Evolutionary conservation across 75 land plant species (phyloP), one percentile per base, ranked within the genome.

Genomic region (Cunninghamia lanceolata): DNA sequence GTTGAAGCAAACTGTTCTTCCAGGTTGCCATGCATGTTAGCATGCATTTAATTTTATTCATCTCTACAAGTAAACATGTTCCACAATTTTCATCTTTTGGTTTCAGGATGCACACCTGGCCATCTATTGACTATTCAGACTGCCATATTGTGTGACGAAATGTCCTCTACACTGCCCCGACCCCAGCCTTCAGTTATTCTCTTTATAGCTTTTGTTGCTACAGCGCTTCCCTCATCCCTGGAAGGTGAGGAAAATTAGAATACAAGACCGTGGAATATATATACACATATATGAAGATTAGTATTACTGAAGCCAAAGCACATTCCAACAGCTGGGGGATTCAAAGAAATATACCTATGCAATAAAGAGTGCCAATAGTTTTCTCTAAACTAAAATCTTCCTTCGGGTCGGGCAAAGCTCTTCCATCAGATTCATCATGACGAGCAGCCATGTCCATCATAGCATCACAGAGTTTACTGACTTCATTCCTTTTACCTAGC

Each of bases 151-250:
- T 34, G 39, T 83, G 84, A 52, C 1, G 36, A 52, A 83, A 39
- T 35, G 36, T 54, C 63, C 14, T 83, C 83, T 85, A 89, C 76
- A 84, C 63, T 90, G 82, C 92, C 90, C 53, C 89, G 90, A 87
- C 94, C 95, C 95, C 94, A 94, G 47, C 95, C 95, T 87, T 87
- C 91, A 79, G 85, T 85, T 9, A 93, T 91, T 38, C 91, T 74
- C 84, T 87, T 94, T 54, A 94, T 83, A 82, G 90, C 68, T 90
- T 89, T 89, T 66, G 89, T 39, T 53, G 91, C 96, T 45, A 88
- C 84, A n/a, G 83, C 89, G 87, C 94, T 91, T 34, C 96, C 96
- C 88, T 94, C 96, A 84, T 94, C 94, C 85, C 96, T 93, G 92
- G 28, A 46, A 46, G 73, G 68, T 68, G 70, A 46, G 45, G 36